phyloP scores from a whole-genome alignment of 1,139 yeast genomes.

The Yamadazyma mexicana region DNA sequence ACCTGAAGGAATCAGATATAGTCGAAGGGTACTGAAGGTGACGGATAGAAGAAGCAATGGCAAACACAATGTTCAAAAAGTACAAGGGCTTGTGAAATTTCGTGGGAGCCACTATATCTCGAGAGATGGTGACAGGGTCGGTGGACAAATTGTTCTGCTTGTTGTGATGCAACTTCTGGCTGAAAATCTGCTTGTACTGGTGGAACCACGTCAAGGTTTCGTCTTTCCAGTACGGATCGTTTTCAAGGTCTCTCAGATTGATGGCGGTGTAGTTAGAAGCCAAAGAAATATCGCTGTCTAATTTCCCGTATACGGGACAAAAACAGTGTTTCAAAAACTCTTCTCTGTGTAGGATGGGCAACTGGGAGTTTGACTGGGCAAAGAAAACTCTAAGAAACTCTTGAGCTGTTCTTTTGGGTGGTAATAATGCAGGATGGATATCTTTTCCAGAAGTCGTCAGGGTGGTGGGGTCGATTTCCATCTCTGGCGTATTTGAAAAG shows the following conservation, averaged over 20 bases:
- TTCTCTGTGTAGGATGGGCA: slow-evolving; percentile 82
- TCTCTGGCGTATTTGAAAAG: slow-evolving; percentile 14
- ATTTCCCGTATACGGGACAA: slow-evolving; percentile 74
- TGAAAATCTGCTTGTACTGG: slow-evolving; percentile 32
- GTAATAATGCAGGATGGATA: slow-evolving; percentile 53
- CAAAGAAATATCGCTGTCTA: slow-evolving; percentile 52
- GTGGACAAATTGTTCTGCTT: slow-evolving; percentile 17
- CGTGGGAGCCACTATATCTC: slow-evolving; percentile 45
- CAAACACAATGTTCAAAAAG: slow-evolving; percentile 73
- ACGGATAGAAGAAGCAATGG: slow-evolving; percentile 75
- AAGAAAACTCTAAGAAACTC: slow-evolving; percentile 66
- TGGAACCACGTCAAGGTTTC: slow-evolving; percentile 50
- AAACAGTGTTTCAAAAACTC: slow-evolving; percentile 65
- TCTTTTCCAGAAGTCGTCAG: slow-evolving; percentile 12
- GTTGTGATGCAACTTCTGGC: slow-evolving; percentile 17
- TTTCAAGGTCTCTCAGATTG: slow-evolving; percentile 24
- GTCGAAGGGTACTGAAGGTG: slow-evolving; percentile 68
- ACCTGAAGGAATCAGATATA: slow-evolving; percentile 69
- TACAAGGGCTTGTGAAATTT: slow-evolving; percentile 47
- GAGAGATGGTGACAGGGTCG: slow-evolving; percentile 31
- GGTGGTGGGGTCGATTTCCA: slow-evolving; percentile 14
- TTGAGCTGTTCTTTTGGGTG: slow-evolving; percentile 72
- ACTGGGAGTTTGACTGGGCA: slow-evolving; percentile 76
- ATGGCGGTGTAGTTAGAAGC: slow-evolving; percentile 63
- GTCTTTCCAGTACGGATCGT: slow-evolving; percentile 13